Evolutionary conservation across 768 basidiomycete genomes (phyloP), one percentile per base, ranked within the genome.

Genomic region (Boletus vermiculosoides): DNA sequence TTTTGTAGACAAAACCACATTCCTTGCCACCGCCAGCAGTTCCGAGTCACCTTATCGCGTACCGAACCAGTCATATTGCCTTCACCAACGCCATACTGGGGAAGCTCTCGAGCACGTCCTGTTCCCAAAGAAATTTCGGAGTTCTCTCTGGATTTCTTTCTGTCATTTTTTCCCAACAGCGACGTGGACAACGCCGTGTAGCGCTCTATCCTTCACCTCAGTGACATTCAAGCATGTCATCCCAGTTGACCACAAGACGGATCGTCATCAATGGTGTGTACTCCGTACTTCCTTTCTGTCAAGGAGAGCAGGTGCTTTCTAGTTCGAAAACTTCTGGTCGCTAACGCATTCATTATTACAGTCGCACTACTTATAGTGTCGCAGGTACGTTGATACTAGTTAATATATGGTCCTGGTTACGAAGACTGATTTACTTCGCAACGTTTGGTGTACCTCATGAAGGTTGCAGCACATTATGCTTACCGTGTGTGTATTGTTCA

Each of bases 381-480:
- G n/a, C 83, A 83, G 74, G 82, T 81, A 60, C 52, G 80, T 62
- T 8, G 9, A 39, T 23, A n/a, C n/a, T n/a, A 3, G 64, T 9
- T 46, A 20, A 18, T 23, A 15, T 28, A n/a, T 28, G 22, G 13
- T 20, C 5, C 15, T 22, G 18, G 36, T 15, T 18, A 15, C 9
- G 13, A 39, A 13, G 40, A 9, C 47, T 54, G 57, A 65, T 50
- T 50, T 13, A 11, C 44, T 48, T 37, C 28, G 12, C 16, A 34
- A 57, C 28, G 25, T 39, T 46, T 39, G 36, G 11, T 18, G 4
- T 48, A 37, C 51, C 65, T 47, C 23, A 11, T 28, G 58, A 82
- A 92, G 90, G 86, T 85, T 73, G 90, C 89, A 34, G 73, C 86
- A 60, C 91, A 86, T 69, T 92, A 90, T 69, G 86, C 89, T 31